Base-by-base conservation (phyloP, 192 early-diverging fungal genomes). In the Phlyctochytrium arcticum region DNA sequence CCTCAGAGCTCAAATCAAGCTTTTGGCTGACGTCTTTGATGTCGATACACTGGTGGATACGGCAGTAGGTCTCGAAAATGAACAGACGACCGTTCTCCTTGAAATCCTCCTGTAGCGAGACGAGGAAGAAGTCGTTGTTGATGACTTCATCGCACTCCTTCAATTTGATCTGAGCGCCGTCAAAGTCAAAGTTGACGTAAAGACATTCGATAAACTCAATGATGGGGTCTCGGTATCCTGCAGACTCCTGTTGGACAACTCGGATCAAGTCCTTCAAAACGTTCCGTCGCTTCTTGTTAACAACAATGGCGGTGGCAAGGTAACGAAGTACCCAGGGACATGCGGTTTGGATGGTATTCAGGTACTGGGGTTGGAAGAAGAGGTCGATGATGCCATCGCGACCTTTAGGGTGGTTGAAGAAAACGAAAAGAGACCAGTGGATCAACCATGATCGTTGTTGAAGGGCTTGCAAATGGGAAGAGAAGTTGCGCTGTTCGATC, bases 271-370 rank as follows among this genome's bases (percentile, higher is more conserved):
- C 94, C 76, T 94, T 92, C 70, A 98, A 77, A 57, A 86, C 75
- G 65, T 79, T 89, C 65, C 90, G 81, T 55, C 91, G 88, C 72
- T 88, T 89, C 57, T 78, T 77, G 87, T 94, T 95, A 65, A 89
- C 93, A 50, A 98, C 82, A 27, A 96, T 85, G 54, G 92, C 92
- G 3, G 93, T 89, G n/a, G 89, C 79, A 46, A 97, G 81, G 68
- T 98, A 98, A 54, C 93, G 91, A 58, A 98, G 86, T 24, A 97
- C 88, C 93, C 94, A 96, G 39, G 96, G 96, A 62, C 93, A 96
- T 3, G 93, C 81, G 19, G 92, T 95, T 74, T 98, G 95, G 70
- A 98, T 95, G 5, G 95, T 92, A 86, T 95, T 98, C 75, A 95
- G 86, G 79, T 98, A 98, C 62, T 84, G 82, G 53, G 92, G 88